Base-by-base conservation (phyloP, 768 basidiomycete genomes). In the Hebeloma cylindrosporum region DNA sequence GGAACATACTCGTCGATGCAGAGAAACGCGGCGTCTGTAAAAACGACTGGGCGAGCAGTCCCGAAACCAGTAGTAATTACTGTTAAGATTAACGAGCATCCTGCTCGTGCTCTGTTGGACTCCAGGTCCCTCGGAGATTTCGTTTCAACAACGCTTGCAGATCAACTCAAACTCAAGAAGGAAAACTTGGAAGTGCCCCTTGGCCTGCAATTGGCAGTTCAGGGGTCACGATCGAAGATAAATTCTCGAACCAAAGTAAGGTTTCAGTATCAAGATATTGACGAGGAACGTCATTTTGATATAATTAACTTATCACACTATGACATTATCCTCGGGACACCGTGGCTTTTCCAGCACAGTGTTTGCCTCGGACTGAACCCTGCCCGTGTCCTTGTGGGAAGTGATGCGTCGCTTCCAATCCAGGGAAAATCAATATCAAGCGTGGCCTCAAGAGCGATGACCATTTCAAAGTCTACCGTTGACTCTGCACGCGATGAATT, bases 321-420 rank as follows among this genome's bases (percentile, higher is more conserved):
- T 41, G 68, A 77, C 35, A 0, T 71, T 0, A 69, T 74, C 2
- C 51, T 75, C 0, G 68, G 73, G 1, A 71, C 69, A 0, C 72
- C 67, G 0, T 74, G 64, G 35, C 22, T 73, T 8, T 68, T 38
- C 18, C 66, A 69, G 20, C 58, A 70, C 47, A 40, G 60, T 14
- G 53, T 62, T 0, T 16, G 40, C 0, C 14, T 65, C 2, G 66
- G 64, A 1, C 48, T 62, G 3, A 66, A 63, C 44, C 61, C 52
- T 3, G 20, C 60, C 1, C 39, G 42, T 0, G 52, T 68, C 0
- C 40, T 65, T 0, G 52, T 68, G n/a, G 61, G 67, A 1, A 60
- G 55, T 8, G 28, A 44, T 1, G 33, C 9, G 17, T 5, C 56
- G 0, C 18, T 57, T 20, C 58, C 56, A 0, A 55, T 69, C 1